phyloP scores from a whole-genome alignment of 2,329 filamentous ascomycete species.

The Colletotrichum sp. region DNA sequence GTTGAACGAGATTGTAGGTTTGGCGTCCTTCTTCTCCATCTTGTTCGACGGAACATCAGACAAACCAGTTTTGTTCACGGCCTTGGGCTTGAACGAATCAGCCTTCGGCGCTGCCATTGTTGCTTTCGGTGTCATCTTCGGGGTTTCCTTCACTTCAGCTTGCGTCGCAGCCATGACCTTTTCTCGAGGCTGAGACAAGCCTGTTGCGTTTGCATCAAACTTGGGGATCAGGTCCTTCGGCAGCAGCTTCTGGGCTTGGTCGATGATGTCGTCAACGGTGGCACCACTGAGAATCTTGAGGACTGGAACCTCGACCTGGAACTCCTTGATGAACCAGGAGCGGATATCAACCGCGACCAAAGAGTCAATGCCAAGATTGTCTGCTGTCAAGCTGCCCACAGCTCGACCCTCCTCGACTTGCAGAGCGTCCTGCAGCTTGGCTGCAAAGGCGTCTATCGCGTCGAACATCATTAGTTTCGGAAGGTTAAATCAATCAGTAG shows the following conservation, averaged over 20 bases:
- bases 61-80: rapidly evolving
- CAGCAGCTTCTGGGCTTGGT: neutral
- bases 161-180: rapidly evolving
- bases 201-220: neutral
- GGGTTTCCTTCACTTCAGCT: rapidly evolving
- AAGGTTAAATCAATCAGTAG: neutral
- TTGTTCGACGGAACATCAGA: neutral
- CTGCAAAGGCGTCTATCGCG: neutral
- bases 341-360: slow-evolving; percentile 38
- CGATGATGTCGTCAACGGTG: slow-evolving; percentile 12
- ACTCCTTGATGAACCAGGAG: slow-evolving; percentile 51
- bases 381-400: neutral
- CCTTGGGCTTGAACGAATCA: neutral
- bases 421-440: neutral
- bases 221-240: neutral
- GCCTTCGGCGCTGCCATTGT: rapidly evolving
- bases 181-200: neutral
- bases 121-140: rapidly evolving
- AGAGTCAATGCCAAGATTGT: slow-evolving; percentile 29
- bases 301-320: slow-evolving; percentile 47
- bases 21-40: neutral
- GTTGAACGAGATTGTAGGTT: neutral
- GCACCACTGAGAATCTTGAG: slow-evolving; percentile 46
- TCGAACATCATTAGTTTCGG: neutral
- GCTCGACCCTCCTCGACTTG: neutral